Evolutionary conservation across 352 stramenopile genomes (phyloP).

Genomic region (Phytophthora kernoviae): DNA sequence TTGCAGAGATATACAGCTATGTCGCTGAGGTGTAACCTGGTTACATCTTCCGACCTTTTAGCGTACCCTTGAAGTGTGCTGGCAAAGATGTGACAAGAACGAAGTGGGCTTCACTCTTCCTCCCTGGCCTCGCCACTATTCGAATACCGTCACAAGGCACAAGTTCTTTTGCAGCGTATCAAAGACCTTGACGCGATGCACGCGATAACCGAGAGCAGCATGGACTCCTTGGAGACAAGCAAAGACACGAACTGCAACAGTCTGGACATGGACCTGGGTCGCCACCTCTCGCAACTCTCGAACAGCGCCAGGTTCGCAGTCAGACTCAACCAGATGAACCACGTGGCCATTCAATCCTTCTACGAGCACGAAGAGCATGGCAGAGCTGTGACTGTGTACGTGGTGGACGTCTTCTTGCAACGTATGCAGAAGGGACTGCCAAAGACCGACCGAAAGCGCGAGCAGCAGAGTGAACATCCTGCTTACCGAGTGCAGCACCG

Average conservation of each 20-base stretch:
- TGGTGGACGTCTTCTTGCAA: constrained; percentile 50
- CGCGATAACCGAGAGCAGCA: no score
- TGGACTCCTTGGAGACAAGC: not conserved
- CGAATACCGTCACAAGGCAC: no score
- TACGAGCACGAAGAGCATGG: constrained; percentile 38
- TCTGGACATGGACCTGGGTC: constrained; percentile 12
- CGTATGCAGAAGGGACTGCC: constrained; percentile 54
- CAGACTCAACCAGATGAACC: constrained; percentile 63
- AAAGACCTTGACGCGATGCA: no score
- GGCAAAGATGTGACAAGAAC: no score
- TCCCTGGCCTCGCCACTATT: no score
- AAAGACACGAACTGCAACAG: constrained; percentile 10
- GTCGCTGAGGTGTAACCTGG: no score
- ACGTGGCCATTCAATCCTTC: constrained; percentile 39
- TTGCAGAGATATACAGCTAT: no score
- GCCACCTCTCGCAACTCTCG: constrained; percentile 49
- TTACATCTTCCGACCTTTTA: no score
- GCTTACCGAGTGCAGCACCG: constrained; percentile 53
- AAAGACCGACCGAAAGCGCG: constrained; percentile 4
- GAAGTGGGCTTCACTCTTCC: no score
- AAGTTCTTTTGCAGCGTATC: no score
- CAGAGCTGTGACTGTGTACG: constrained; percentile 43
- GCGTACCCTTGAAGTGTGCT: no score
- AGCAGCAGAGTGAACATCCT: constrained; percentile 5
- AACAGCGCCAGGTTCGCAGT: constrained; percentile 51